Percentiles rank a stretch among this genome's conserved stretches.
phyloP scores from a whole-genome alignment of 805 yeast species.

The Metschnikowia peoriensis region DNA sequence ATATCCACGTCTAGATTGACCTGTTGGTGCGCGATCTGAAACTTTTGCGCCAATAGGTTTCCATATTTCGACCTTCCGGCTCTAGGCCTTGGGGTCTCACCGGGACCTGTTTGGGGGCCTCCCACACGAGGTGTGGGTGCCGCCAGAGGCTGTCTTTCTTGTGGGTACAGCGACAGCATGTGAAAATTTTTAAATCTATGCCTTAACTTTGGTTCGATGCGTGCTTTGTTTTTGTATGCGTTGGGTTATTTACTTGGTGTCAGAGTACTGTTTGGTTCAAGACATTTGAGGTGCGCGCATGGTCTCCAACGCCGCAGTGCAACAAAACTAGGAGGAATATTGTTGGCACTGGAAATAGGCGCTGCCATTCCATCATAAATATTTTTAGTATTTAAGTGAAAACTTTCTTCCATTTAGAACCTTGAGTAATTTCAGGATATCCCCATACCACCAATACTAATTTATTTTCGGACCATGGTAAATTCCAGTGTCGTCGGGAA shows the following conservation, averaged over 20 bases:
- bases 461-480: too few species aligned
- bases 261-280: neutral
- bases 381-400: neutral
- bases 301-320: neutral
- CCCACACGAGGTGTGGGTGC: constrained; percentile 17
- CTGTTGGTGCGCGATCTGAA: constrained; percentile 81
- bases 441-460: too few species aligned
- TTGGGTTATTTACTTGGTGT: neutral
- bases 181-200: neutral
- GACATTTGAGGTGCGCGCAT: neutral
- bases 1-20: constrained; percentile 79
- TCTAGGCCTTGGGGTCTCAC: constrained; percentile 15
- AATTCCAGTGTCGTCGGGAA: too few species aligned
- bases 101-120: constrained; percentile 10
- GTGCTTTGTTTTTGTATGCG: neutral
- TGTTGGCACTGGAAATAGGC: neutral
- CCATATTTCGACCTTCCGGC: constrained; percentile 8
- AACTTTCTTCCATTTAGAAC: too few species aligned
- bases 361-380: neutral
- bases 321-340: neutral
- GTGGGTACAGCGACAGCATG: constrained; percentile 13
- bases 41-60: constrained; percentile 40
- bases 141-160: constrained; percentile 15
- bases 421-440: too few species aligned
- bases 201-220: too few species aligned